Percentiles rank a stretch among this genome's conserved stretches.
Conservation (phyloP, 257 asterid species). For the Jasminum sambac region DNA sequence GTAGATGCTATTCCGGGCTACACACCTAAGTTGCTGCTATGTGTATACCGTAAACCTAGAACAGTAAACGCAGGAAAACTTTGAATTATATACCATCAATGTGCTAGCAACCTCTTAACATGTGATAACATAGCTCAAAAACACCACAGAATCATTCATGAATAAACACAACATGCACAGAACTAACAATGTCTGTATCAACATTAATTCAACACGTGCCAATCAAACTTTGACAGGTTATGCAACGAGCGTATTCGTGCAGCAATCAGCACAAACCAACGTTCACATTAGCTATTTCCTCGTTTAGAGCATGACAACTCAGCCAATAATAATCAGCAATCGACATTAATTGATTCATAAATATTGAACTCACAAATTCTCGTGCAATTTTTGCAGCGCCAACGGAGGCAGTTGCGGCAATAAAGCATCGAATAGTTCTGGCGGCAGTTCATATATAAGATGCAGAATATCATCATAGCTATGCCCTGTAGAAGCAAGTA, state of each 20-base stretch:
- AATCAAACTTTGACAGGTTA: not conserved
- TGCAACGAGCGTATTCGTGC: not conserved
- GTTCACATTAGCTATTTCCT: not conserved
- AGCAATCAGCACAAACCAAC: not conserved
- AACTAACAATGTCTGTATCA: too few relatives aligned
- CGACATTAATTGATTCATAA: not conserved
- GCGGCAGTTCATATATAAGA: slow-evolving; percentile 57
- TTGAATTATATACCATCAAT: not conserved
- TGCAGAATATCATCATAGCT: slow-evolving; percentile 35
- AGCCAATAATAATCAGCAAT: not conserved
- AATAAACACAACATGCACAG: too few relatives aligned
- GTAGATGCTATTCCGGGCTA: not conserved
- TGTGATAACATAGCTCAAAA: too few relatives aligned
- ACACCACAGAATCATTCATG: too few relatives aligned
- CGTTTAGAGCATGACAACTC: not conserved
- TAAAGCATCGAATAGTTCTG: slow-evolving; percentile 59
- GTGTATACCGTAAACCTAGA: not conserved
- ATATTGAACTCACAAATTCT: slow-evolving; percentile 46
- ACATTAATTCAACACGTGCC: not conserved
- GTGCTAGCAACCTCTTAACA: too few relatives aligned
- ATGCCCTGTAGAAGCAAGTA: slow-evolving; percentile 37
- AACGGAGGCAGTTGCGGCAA: slow-evolving; percentile 66
- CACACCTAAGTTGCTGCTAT: not conserved
- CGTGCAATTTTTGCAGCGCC: slow-evolving; percentile 64
- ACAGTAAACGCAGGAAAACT: not conserved